Percentiles rank a stretch among this genome's conserved stretches.
Evolutionary conservation across 1,139 yeast genomes (phyloP).

Genomic region (Keqinozyma sinolaborantium): DNA sequence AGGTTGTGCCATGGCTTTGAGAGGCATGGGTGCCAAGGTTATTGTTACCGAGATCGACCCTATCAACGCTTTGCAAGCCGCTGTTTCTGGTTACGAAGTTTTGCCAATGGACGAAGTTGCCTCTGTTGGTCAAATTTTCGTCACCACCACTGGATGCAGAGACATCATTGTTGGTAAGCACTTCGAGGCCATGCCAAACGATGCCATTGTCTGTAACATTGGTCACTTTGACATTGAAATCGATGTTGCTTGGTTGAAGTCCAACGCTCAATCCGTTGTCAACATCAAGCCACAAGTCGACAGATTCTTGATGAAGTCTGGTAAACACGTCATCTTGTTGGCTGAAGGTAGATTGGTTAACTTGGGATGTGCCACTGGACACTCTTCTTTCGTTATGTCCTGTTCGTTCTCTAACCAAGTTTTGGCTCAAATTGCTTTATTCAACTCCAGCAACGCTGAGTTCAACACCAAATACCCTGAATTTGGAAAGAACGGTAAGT

Average conservation of each 20-base stretch:
- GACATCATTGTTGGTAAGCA: constrained; percentile 92
- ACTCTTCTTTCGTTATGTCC: constrained; percentile 98
- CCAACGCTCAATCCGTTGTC: constrained; percentile 82
- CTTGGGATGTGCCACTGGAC: constrained; percentile 99
- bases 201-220: constrained; percentile 99
- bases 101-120: constrained; percentile 96
- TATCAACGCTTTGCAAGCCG: constrained; percentile 98
- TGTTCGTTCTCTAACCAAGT: constrained; percentile 99
- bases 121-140: constrained; percentile 92
- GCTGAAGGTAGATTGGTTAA: constrained; percentile 99
- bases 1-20: constrained; percentile 99
- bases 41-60: constrained; percentile 98
- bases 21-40: constrained; percentile 99
- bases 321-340: constrained; percentile 92
- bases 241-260: constrained; percentile 97
- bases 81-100: constrained; percentile 98
- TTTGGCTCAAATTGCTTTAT: constrained; percentile 97
- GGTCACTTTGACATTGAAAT: constrained; percentile 99
- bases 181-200: constrained; percentile 94
- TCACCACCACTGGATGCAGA: constrained; percentile 99
- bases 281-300: constrained; percentile 99
- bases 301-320: constrained; percentile 87
- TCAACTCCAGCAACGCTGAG: constrained; percentile 78
- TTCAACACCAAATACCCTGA: constrained; percentile 85
- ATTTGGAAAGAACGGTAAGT: constrained; percentile 91